A percentile compares a stretch with the other conserved stretches of the same genome.
phyloP scores from a whole-genome alignment of 2,329 filamentous ascomycete species.

The Penicillium sp. region DNA sequence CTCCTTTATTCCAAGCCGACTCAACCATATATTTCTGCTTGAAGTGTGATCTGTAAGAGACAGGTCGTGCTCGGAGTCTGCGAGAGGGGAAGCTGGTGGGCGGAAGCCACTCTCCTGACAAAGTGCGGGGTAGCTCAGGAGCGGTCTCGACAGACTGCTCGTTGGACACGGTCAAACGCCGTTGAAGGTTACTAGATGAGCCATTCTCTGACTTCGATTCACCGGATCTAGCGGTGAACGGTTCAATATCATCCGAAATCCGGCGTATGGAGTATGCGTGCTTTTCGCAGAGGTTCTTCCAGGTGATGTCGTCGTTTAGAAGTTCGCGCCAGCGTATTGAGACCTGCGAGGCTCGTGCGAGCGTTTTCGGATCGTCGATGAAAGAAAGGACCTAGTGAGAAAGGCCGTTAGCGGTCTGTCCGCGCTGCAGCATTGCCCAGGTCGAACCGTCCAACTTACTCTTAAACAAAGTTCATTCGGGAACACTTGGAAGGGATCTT shows the following conservation, averaged over 20 bases:
- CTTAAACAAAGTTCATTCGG: constrained; percentile 90
- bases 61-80: constrained; percentile 60
- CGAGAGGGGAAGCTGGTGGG: constrained; percentile 32
- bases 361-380: constrained; percentile 91
- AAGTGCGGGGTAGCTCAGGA: constrained; percentile 45
- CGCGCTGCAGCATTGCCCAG: not conserved
- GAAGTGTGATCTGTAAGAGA: constrained; percentile 93
- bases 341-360: constrained; percentile 93
- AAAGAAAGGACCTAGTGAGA: constrained; percentile 77
- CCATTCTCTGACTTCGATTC: constrained; percentile 21
- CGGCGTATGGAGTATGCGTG: constrained; percentile 86
- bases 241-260: constrained; percentile 46
- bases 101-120: constrained; percentile 34
- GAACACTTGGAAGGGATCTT: constrained; percentile 89
- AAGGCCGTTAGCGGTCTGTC: not conserved
- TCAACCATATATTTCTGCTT: constrained; percentile 97
- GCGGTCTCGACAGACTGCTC: constrained; percentile 46
- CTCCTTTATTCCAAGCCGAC: constrained; percentile 91
- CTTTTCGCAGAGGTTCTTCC: constrained; percentile 96
- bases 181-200: constrained; percentile 22
- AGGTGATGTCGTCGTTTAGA: constrained; percentile 93
- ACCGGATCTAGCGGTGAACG: constrained; percentile 30
- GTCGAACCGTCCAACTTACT: constrained; percentile 52
- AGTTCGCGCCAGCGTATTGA: constrained; percentile 91
- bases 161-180: constrained; percentile 26